phyloP scores from a whole-genome alignment of 352 stramenopile genomes.

The Hyaloperonospora brassicae region DNA sequence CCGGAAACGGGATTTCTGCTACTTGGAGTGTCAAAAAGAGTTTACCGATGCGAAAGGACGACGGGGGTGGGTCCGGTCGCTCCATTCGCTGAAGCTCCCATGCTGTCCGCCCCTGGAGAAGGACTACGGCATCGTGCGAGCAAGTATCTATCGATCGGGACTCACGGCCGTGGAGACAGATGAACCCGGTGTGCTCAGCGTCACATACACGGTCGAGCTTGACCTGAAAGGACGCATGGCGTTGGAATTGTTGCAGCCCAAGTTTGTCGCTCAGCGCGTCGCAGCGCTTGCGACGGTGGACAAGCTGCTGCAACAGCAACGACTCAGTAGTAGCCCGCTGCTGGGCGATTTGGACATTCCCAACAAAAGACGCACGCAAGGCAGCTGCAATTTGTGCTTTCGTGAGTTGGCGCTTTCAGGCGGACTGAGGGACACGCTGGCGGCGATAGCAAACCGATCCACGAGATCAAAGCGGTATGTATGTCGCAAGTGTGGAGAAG shows the following conservation, averaged over 20 bases:
- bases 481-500: conserved; percentile 73
- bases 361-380: conserved; percentile 20
- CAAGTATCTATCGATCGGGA: conserved; percentile 72
- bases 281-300: conserved; percentile 62
- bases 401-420: conserved; percentile 42
- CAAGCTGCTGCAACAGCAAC: conserved; percentile 70
- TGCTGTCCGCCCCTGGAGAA: conserved; percentile 46
- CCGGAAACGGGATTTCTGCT: conserved; percentile 74
- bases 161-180: conserved; percentile 71
- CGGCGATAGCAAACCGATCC: conserved; percentile 23
- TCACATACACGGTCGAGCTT: conserved; percentile 81
- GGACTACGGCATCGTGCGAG: conserved; percentile 58
- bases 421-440: conserved; percentile 23
- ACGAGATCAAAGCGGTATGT: conserved; percentile 45
- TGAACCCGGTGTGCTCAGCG: conserved; percentile 59
- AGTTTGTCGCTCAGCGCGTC: conserved; percentile 61
- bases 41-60: conserved; percentile 71
- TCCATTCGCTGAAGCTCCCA: conserved; percentile 53
- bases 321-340: conserved; percentile 65
- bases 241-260: conserved; percentile 51
- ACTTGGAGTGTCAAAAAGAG: conserved; percentile 82
- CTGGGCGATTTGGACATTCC: conserved; percentile 73
- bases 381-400: conserved; percentile 69
- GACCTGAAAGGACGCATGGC: conserved; percentile 78
- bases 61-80: conserved; percentile 45